Base-by-base conservation (phyloP, 2,329 filamentous ascomycete genomes). In the Botryotinia globosa region DNA sequence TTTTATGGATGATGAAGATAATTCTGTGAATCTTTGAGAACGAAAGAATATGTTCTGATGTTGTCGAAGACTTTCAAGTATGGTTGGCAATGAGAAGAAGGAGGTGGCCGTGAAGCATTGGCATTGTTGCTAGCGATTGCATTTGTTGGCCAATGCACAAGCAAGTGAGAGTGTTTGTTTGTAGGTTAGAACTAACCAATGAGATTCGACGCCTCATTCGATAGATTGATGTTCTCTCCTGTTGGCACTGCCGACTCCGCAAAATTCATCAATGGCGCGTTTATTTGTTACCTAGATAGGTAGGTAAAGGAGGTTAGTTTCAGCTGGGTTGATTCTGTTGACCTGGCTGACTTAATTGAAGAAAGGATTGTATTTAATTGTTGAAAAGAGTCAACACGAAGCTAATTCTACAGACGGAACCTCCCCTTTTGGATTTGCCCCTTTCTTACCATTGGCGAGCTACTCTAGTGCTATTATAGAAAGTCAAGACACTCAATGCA, bases 71-170 rank as follows among this genome's bases (percentile, higher is more conserved):
- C n/a, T 18, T 37, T 51, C 37, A 54, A n/a, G 22, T 65, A n/a
- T 25, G 32, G 20, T 37, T 51, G 63, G 44, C 18, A 51, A 45
- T 18, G 34, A 9, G 22, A 62, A 42, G 34, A 62, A 42, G 34
- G 51, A 56, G 51, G n/a, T 29, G n/a, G 51, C n/a, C n/a, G 51
- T 56, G 39, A 63, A 39, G n/a, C 63, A 45, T 44, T 44, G 42
- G 42, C 42, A 44, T 34, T 34, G 63, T 34, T 25, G 63, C 18
- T n/a, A 67, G 44, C 29, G 44, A 51, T 37, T 44, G 37, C 32
- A 63, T 63, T 56, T 45, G 39, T 45, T 64, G 61, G 61, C 61
- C 61, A 64, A 45, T 64, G 61, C 61, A 45, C 61, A 63, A n/a
- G 51, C 51, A 56, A 29, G 51, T 56, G 51, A 54, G 48, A 37